These are phyloP conservation scores for Podospora bellae-mahoneyi DNA, from an alignment of 495 filamentous ascomycete genomes.

Conservation along the genomic window DNA sequence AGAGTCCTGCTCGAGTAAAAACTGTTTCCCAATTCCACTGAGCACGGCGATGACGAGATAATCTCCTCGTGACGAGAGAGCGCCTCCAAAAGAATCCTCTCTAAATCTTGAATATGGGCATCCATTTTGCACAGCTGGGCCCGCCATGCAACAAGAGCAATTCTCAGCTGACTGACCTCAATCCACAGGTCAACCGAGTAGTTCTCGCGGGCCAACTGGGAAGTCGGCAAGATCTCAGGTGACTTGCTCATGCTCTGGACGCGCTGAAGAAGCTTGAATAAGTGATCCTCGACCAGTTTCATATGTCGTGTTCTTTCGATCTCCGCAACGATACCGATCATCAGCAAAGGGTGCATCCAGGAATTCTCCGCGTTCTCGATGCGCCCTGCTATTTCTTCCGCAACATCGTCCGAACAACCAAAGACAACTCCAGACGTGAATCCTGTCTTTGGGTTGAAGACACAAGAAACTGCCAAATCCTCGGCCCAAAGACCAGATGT, in stretches of 20 bases:
- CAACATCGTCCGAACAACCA: slow-evolving; percentile 5
- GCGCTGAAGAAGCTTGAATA: slow-evolving; percentile 8
- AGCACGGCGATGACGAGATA: not conserved
- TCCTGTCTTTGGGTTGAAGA: slow-evolving; percentile 5
- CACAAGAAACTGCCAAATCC: slow-evolving; percentile 2
- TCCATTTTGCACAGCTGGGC: slow-evolving; percentile 7
- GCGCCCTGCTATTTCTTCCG: not conserved
- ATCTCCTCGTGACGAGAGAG: not conserved
- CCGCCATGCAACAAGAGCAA: slow-evolving; percentile 4
- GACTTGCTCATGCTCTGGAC: slow-evolving; percentile 9
- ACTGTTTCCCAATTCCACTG: not conserved
- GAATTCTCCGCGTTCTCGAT: slow-evolving; percentile 5
- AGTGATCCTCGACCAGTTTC: not conserved
- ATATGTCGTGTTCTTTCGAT: slow-evolving; percentile 14
- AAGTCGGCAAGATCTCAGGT: not conserved
- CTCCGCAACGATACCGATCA: slow-evolving; percentile 16
- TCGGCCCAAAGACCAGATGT: slow-evolving; percentile 1
- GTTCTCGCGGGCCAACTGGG: slow-evolving; percentile 10
- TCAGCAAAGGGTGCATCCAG: slow-evolving; percentile 14
- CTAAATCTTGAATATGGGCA: slow-evolving; percentile 11
- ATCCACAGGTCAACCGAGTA: slow-evolving; percentile 18
- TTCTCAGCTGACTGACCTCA: slow-evolving; percentile 11
- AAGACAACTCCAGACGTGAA: slow-evolving; percentile 2
- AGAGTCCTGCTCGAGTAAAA: not conserved
- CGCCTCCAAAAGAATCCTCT: not conserved